Percentiles rank a stretch among this genome's conserved stretches.
phyloP scores from a whole-genome alignment of 1,139 yeast genomes.

The Keqinozyma sinolaborantium region DNA sequence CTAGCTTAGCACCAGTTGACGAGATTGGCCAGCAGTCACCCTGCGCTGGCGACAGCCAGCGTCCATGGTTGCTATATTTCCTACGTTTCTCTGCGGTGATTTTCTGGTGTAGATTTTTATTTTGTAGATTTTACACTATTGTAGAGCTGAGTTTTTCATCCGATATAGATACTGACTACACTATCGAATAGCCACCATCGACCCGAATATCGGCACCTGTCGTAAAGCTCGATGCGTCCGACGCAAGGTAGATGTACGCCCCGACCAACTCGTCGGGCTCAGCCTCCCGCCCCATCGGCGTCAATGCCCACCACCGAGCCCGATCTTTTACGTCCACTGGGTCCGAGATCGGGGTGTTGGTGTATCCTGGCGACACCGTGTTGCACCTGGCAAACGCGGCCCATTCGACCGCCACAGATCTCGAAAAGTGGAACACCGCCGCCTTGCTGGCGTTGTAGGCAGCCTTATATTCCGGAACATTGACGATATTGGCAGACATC shows the following conservation, averaged over 20 bases:
- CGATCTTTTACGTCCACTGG: slow-evolving; percentile 34
- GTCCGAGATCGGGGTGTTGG: slow-evolving; percentile 48
- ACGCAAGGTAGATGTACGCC: slow-evolving; percentile 38
- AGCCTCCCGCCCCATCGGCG: slow-evolving; percentile 40
- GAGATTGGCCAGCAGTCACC: too few species aligned
- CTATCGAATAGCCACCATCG: slow-evolving; percentile 43
- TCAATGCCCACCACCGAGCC: slow-evolving; percentile 34
- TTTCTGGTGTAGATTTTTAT: too few species aligned
- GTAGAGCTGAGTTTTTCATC: too few species aligned
- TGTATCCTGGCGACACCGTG: slow-evolving; percentile 58
- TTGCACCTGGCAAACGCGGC: slow-evolving; percentile 55
- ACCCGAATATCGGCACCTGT: slow-evolving; percentile 45
- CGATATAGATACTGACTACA: too few species aligned
- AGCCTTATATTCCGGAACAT: slow-evolving; percentile 52
- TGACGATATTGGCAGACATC: slow-evolving; percentile 55
- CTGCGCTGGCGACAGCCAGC: too few species aligned
- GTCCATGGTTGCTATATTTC: too few species aligned
- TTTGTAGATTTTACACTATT: too few species aligned
- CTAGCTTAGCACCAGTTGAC: too few species aligned
- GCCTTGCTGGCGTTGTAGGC: slow-evolving; percentile 59
- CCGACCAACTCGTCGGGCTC: slow-evolving; percentile 40
- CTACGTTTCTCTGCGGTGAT: too few species aligned
- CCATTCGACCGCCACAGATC: slow-evolving; percentile 54
- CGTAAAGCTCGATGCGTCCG: slow-evolving; percentile 39
- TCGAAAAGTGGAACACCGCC: slow-evolving; percentile 49